Evolutionary conservation across 371 early-diverging fungal genomes (phyloP), one percentile per base, ranked within the genome.

Genomic region (Rhizopus microsporus): DNA sequence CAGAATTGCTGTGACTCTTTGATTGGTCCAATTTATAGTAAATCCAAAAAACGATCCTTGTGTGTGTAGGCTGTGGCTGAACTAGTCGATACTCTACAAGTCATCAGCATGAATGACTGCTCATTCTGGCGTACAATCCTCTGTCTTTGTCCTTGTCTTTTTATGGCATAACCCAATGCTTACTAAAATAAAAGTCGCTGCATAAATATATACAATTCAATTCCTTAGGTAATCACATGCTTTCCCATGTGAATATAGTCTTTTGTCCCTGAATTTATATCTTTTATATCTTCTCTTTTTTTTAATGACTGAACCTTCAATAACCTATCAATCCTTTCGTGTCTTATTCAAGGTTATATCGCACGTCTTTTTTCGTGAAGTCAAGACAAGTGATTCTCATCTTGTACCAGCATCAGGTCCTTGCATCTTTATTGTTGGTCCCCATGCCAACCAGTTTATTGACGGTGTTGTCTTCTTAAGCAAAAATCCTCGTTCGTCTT

Each of bases 381-480:
- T 98, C 53, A 85, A 85, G 56, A 81, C 85, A 5, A 85, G 95
- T 23, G 95, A 95, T 57, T 71, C 84, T 30, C 93, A 96, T 69
- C 77, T 85, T 58, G 88, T 98, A 35, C 98, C 98, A 4, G 58
- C 64, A 43, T 72, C 81, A 16, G 95, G 94, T 0, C 95, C 96
- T 4, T 90, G 95, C 47, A 91, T 98, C 50, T 98, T 98, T 71
- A 93, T 94, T 37, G 93, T 88, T 3, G 97, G 94, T 1, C 97
- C 97, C 13, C 98, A 97, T 81, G 92, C 93, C 35, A 97, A 96
- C 77, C 98, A 91, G 83, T 97, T 98, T 74, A 86, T 97, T 8
- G 98, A 98, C 67, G 95, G 96, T 5, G 59, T 95, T 9, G 84
- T 95, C 34, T 77, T 94, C 30, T 75, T 91, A 57, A 81, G 84